Base-by-base conservation (phyloP, 2,329 filamentous ascomycete species). In the Calonectria pteridis region DNA sequence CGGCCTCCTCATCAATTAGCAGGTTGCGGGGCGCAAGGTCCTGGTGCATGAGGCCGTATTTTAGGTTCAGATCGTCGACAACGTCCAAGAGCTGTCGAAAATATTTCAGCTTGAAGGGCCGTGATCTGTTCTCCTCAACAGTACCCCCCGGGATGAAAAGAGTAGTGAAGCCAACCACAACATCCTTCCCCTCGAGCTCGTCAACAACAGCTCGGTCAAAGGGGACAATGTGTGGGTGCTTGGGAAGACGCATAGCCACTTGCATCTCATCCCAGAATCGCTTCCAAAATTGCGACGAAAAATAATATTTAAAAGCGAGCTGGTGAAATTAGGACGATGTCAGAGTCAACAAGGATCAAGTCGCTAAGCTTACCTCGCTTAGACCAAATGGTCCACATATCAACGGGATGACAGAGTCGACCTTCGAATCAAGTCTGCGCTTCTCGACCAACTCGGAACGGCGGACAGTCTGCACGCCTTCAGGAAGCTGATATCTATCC, bases 21-120 rank as follows among this genome's bases (percentile, higher is more conserved):
- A 86, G 78, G 63, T 87, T 87, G 11, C 83, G 82, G 0, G 82
- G 75, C 3, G 81, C 81, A 59, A 87, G 77, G 59, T 86, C 84
- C 73, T 85, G 82, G 71, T 87, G 85, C 26, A 77, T 73, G 58
- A 86, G 83, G 16, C 85, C 84, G 20, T 81, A 74, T 26, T 78
- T 73, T 6, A 85, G 75, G 69, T 87, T 86, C 26, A 87, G 77
- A 35, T 84, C 79, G 59, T 79, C 74, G 1, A 78, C 51, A 3
- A 84, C 79, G 0, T 74, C 9, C 0, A 81, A 80, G 1, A 87
- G 78, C 67, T 87, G 84, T 18, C 76, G 64, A 0, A 85, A 75
- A 80, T 82, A 85, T 59, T 81, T 72, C 0, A 86, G 75, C 73
- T 82, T 82, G 50, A 86, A 87, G 0, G 75, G 43, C 1, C 82